Percentiles rank a stretch among this genome's conserved stretches.
Evolutionary conservation across 371 early-diverging fungal genomes (phyloP).

Genomic region (Actinomortierella ambigua): DNA sequence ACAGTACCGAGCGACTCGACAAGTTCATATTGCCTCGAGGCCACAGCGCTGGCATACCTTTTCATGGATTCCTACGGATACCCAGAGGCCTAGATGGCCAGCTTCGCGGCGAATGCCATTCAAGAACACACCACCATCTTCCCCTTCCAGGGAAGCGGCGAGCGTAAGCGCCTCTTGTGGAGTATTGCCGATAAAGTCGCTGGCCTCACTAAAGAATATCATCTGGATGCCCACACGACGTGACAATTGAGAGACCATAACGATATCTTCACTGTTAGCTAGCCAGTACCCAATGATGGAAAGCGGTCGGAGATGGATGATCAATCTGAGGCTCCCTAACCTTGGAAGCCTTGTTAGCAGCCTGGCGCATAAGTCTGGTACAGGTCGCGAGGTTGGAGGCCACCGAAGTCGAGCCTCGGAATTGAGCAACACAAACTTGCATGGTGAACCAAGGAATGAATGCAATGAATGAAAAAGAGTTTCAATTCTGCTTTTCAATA

Average conservation of each 20-base stretch:
- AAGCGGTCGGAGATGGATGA: too few relatives aligned
- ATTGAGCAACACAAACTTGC: slow-evolving; percentile 61
- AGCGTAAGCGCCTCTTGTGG: slow-evolving; percentile 54
- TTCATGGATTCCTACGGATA: slow-evolving; percentile 82
- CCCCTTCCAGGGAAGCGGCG: slow-evolving; percentile 49
- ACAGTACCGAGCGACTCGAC: too few relatives aligned
- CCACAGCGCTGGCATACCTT: too few relatives aligned
- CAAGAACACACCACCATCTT: slow-evolving; percentile 55
- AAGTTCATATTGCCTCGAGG: too few relatives aligned
- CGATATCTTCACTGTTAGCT: too few relatives aligned
- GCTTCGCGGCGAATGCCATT: slow-evolving; percentile 60
- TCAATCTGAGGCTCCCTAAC: too few relatives aligned
- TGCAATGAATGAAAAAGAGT: too few relatives aligned
- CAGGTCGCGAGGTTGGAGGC: slow-evolving; percentile 58
- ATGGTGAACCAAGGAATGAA: too few relatives aligned
- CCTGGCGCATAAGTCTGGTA: slow-evolving; percentile 57
- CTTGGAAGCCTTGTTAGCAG: slow-evolving; percentile 65
- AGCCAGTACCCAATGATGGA: too few relatives aligned
- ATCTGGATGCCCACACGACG: slow-evolving; percentile 47
- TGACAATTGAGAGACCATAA: slow-evolving; percentile 1
- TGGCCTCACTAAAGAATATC: slow-evolving; percentile 85
- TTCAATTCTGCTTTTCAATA: too few relatives aligned
- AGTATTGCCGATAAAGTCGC: slow-evolving; percentile 76
- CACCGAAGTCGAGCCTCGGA: slow-evolving; percentile 63
- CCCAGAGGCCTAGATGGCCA: slow-evolving; percentile 64